Percentiles rank a stretch among this genome's conserved stretches.
Conservation (phyloP, 805 yeast genomes). For the Metschnikowia kofuensis region DNA sequence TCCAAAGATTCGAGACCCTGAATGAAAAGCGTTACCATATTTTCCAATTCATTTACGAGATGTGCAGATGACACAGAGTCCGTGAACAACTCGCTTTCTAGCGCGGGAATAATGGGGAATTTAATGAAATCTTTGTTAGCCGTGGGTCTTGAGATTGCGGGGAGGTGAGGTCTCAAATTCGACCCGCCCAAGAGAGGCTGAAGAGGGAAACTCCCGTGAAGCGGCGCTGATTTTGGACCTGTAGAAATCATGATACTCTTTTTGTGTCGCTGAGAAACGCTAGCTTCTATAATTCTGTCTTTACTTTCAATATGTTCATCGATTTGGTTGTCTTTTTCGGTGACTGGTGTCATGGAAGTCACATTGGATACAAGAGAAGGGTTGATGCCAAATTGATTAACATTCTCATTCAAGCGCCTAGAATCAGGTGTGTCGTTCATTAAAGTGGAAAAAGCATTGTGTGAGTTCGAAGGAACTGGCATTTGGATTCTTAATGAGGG, state of each 20-base stretch:
- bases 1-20: constrained; percentile 43
- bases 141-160: not conserved
- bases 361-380: constrained; percentile 46
- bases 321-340: constrained; percentile 48
- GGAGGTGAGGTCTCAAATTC: not conserved
- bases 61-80: constrained; percentile 37
- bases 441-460: constrained; percentile 35
- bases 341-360: constrained; percentile 79
- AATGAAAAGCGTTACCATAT: constrained; percentile 35
- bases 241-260: constrained; percentile 2
- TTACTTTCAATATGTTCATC: constrained; percentile 8
- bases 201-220: constrained; percentile 4
- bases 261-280: constrained; percentile 3
- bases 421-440: constrained; percentile 27
- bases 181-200: not conserved
- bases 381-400: constrained; percentile 68
- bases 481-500: constrained; percentile 65
- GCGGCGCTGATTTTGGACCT: constrained; percentile 16
- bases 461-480: constrained; percentile 61
- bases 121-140: constrained; percentile 9
- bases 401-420: constrained; percentile 32
- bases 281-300: constrained; percentile 3
- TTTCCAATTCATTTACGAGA: constrained; percentile 35
- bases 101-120: constrained; percentile 37
- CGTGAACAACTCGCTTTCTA: constrained; percentile 36